These are phyloP conservation scores for Hygrocybe punicea DNA, from an alignment of 768 basidiomycete genomes.

Conservation along the genomic window DNA sequence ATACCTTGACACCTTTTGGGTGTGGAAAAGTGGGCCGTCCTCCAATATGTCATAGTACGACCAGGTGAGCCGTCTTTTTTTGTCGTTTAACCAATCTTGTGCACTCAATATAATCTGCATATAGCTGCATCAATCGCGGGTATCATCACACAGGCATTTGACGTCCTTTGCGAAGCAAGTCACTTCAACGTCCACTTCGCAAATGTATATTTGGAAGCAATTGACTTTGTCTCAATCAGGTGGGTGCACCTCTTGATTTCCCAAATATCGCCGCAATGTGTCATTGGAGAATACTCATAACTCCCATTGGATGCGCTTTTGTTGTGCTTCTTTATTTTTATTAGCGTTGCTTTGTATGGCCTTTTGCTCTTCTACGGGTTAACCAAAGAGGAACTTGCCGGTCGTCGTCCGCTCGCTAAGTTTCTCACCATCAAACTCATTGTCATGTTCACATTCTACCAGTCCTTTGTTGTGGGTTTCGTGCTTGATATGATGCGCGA, in stretches of 20 bases:
- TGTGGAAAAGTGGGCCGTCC: slow-evolving; percentile 65
- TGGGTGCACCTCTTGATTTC: too few species aligned
- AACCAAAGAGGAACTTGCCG: slow-evolving; percentile 73
- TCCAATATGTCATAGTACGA: slow-evolving; percentile 83
- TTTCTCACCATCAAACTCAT: slow-evolving; percentile 85
- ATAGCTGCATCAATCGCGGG: slow-evolving; percentile 66
- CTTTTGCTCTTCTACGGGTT: slow-evolving; percentile 80
- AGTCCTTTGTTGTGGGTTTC: slow-evolving; percentile 62
- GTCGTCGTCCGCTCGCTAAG: slow-evolving; percentile 75
- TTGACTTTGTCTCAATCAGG: slow-evolving; percentile 84
- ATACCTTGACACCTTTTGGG: slow-evolving; percentile 1
- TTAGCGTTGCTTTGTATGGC: slow-evolving; percentile 80
- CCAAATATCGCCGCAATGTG: too few species aligned
- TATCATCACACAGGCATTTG: slow-evolving; percentile 68
- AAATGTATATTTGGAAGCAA: slow-evolving; percentile 61
- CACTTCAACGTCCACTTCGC: slow-evolving; percentile 62
- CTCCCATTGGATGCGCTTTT: neutral
- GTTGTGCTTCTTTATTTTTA: neutral
- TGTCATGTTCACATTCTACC: slow-evolving; percentile 88
- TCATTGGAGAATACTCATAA: neutral
- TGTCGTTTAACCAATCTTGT: neutral
- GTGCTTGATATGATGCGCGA: neutral
- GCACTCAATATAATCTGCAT: neutral
- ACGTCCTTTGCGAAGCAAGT: slow-evolving; percentile 65
- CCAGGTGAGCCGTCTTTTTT: slow-evolving; percentile 32